A percentile compares a stretch with the other conserved stretches of the same genome.
These are phyloP conservation scores for Lipomyces spencermartinsiae DNA, from an alignment of 805 yeast species.

Conservation along the genomic window DNA sequence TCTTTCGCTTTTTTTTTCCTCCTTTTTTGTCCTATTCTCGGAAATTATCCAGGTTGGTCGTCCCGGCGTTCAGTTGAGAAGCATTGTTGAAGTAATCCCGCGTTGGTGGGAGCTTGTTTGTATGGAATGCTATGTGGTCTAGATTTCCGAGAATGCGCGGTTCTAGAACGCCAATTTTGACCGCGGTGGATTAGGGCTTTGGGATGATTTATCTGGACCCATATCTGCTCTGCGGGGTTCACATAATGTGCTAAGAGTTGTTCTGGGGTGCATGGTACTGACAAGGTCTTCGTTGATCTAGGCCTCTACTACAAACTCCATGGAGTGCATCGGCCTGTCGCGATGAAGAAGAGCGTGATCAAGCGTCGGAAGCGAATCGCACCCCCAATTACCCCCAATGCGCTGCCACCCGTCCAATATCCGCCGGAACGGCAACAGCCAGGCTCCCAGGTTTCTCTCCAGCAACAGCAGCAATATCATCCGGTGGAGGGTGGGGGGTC, in stretches of 20 bases:
- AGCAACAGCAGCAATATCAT: constrained; percentile 6
- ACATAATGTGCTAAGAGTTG: neutral
- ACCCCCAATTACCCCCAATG: constrained; percentile 34
- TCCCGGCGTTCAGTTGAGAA: neutral
- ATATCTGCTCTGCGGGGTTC: neutral
- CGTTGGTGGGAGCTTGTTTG: neutral
- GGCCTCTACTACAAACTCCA: constrained; percentile 72
- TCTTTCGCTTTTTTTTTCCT: neutral
- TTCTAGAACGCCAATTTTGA: no score
- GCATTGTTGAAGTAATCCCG: no score
- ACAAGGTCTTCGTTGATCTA: constrained; percentile 17
- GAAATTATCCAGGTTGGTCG: neutral
- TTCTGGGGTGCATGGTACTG: neutral
- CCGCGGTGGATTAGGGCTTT: neutral
- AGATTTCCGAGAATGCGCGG: no score
- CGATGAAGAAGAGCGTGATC: constrained; percentile 73
- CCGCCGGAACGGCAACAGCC: constrained; percentile 9
- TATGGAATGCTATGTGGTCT: no score
- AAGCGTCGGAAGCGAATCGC: constrained; percentile 69
- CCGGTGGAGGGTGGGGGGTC: neutral
- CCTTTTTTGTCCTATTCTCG: neutral
- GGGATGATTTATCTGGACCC: neutral
- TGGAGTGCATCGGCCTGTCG: constrained; percentile 77
- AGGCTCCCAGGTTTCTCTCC: neutral
- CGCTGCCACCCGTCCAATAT: constrained; percentile 30